Base-by-base conservation (phyloP, 2,329 filamentous ascomycete species). In the Anthostomella pinea region DNA sequence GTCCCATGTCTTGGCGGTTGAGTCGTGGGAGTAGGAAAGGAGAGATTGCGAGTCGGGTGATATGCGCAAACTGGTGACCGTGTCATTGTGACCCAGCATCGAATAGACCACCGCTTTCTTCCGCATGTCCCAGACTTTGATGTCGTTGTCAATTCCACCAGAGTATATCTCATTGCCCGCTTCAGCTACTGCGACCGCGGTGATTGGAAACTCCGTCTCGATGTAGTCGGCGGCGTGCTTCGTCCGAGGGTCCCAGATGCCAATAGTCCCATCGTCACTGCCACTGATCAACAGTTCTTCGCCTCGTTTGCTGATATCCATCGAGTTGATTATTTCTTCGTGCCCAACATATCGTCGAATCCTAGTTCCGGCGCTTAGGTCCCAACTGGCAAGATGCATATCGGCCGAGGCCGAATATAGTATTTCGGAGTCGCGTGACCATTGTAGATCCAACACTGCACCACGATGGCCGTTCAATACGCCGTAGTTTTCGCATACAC, bases 81-180 rank as follows among this genome's bases (percentile, higher is more conserved):
- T 97, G 59, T 98, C 93, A 35, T 81, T 84, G 61, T 98, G 93
- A 0, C 93, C 93, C 9, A 85, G 66, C 73, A 98, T 83, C 2
- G 85, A 84, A 64, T 97, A 96, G 5, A 88, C 81, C 3, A 94
- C 78, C 6, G 84, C 78, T 64, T 94, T 89, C 70, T 95, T 97
- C 49, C 93, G 81, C 57, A 97, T 68, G 64, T 98, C 93, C 91
- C 93, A 98, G 14, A 95, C 90, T 54, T 90, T 88, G 60, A 98
- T 95, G 53, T 94, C 89, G 58, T 97, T 96, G 67, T 97, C 93
- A 51, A 98, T 96, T 15, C 90, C 87, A 30, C 91, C 91, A 6
- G 87, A 85, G 63, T 93, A 98, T 17, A 98, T 79, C 66, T 97
- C 93, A 60, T 95, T 95, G 13, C 93, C 93, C 2, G 91, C 89